Base-by-base conservation (phyloP, 2,329 filamentous ascomycete species). In the Penicillium italicum region DNA sequence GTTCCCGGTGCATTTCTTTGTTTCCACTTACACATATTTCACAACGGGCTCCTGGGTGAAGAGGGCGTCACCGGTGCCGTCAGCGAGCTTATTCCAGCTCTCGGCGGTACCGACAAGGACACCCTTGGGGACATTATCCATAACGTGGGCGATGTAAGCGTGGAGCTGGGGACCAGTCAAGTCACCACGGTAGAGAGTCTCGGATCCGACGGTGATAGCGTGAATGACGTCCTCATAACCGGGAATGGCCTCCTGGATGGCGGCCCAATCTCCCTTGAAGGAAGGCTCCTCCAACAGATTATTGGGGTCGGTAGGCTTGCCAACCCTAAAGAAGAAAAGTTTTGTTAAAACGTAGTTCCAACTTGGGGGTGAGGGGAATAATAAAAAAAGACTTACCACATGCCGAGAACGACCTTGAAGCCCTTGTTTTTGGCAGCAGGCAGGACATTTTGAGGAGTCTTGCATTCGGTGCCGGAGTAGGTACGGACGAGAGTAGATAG, bases 41-140 rank as follows among this genome's bases (percentile, higher is more conserved):
- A 87, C 84, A 49, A 80, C 82, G 22, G 63, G 63, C 44, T 79
- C 80, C 50, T 73, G 72, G 65, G 89, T 82, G 60, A 89, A 75
- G 14, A 82, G 77, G 70, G 57, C 57, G 43, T 89, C 83, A 37
- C 82, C 86, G 26, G 86, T 88, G 37, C 85, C 86, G 68, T 89
- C 86, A 44, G 82, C 79, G 66, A 79, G 86, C 73, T 87, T 88
- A 76, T 89, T 89, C 87, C 87, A 90, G 69, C 80, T 84, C 73
- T 90, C 87, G 8, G 86, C 87, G 11, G 85, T 88, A 48, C 87
- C 86, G 42, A 88, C 78, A 62, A 80, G 82, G 64, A 85, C 76
- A 37, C 74, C 47, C 53, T 55, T 74, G 26, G 62, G 80, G 77
- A 68, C 86, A 69, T 80, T 74, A 38, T 74, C 69, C 75, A 85